Base-by-base conservation (phyloP, 805 yeast species). In the Saccharomycopsis javanensis region DNA sequence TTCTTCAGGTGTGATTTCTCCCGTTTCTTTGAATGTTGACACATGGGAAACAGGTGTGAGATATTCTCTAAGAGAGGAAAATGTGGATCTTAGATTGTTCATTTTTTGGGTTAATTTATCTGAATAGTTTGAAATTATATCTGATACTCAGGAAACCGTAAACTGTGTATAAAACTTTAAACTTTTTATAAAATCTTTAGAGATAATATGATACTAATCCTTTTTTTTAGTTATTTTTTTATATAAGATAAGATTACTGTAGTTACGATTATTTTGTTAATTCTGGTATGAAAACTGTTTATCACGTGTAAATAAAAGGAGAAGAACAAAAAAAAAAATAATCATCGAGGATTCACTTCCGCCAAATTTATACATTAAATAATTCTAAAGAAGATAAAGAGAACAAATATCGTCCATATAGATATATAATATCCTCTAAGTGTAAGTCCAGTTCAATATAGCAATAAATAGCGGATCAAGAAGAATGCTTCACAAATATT, bases 1-100 rank as follows among this genome's bases (percentile, higher is more conserved):
- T 69, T 94, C 99, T 55, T 88, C 96, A 1, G 99, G 99, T 1
- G 96, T 88, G 54, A 94, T 84, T 68, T 92, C 94, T 3, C 99
- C 99, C 0, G 97, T 87, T 53, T 77, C 72, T 56, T 82, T 76
- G 72, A 90, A 94, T 16, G 94, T 88, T 27, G 97, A 90, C n/a
- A 75, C 79, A 69, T 91, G 88, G 50, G 85, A 79, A 1, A 92
- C 83, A 1, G 99, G 99, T 2, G 99, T 92, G 56, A 94, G 74
- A 66, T 91, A 92, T 69, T 94, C 99, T 63, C 98, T 79, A 73
- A 91, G 78, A 7, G 90, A 84, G 58, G 94, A 84, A 60, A 90
- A 72, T 23, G 86, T 85, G 37, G 96, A 87, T 67, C 96, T 80
- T 35, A 88, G 73, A 73, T 60, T 55, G 34, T 55, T 60, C 61